A percentile compares a stretch with the other conserved stretches of the same genome.
Conservation (phyloP, 2,329 filamentous ascomycete species). For the Rhexocercosporidium sp. region DNA sequence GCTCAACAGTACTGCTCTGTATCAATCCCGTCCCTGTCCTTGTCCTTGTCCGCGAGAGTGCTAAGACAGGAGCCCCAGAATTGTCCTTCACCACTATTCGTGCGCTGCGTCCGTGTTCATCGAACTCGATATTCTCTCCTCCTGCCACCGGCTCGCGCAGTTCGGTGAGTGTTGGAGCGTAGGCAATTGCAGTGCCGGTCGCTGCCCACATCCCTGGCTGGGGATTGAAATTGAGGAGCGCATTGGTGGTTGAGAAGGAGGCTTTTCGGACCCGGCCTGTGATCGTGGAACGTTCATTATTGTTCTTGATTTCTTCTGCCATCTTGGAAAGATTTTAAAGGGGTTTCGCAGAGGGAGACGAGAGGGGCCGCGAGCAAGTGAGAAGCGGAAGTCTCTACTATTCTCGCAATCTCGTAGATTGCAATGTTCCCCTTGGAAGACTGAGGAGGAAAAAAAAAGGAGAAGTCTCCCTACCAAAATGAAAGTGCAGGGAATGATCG, state of each 20-base stretch:
- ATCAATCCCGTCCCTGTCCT: background rate
- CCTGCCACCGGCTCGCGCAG: slow-evolving; percentile 26
- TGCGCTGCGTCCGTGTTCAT: slow-evolving; percentile 23
- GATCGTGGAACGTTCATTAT: background rate
- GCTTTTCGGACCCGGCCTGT: slow-evolving; percentile 23
- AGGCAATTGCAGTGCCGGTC: slow-evolving; percentile 29
- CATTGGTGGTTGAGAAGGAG: slow-evolving; percentile 23
- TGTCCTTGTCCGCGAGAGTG: slow-evolving; percentile 10
- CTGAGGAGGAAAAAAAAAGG: no score
- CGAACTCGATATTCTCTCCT: slow-evolving; percentile 32
- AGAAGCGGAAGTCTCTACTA: background rate
- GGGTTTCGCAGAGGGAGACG: background rate
- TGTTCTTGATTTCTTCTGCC: background rate
- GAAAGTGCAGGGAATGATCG: no score
- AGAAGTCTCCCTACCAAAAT: no score
- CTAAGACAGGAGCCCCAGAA: slow-evolving; percentile 8
- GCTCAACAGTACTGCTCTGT: background rate
- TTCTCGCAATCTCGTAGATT: background rate
- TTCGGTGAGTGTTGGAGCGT: slow-evolving; percentile 27
- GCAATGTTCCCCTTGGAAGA: no score
- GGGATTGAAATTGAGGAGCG: slow-evolving; percentile 30
- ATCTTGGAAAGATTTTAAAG: background rate
- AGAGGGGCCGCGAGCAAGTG: background rate
- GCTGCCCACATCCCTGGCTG: slow-evolving; percentile 31
- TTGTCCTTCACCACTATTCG: slow-evolving; percentile 32